Conservation (phyloP, 768 basidiomycete genomes). For the Rhizopogon roseolus region DNA sequence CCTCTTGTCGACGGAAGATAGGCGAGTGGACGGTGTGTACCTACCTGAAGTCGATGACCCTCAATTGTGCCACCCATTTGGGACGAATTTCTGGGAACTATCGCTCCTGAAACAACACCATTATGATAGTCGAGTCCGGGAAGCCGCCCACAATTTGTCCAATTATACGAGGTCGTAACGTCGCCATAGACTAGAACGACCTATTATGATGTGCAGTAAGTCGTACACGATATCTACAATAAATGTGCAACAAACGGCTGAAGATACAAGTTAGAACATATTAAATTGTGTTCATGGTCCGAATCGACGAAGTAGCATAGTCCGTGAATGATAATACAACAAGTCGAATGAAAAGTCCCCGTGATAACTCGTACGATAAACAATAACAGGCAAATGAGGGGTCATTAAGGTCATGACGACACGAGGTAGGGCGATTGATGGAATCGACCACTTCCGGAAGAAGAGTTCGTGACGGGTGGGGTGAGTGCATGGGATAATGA, state of each 20-base stretch:
- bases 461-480: slow-evolving; percentile 27
- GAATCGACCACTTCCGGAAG: slow-evolving; percentile 15
- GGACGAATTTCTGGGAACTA: slow-evolving; percentile 85
- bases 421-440: slow-evolving; percentile 27
- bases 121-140: slow-evolving; percentile 63
- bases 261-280: slow-evolving; percentile 21
- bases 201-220: slow-evolving; percentile 21
- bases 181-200: slow-evolving; percentile 12
- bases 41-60: slow-evolving; percentile 86
- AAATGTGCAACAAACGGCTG: slow-evolving; percentile 13
- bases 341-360: neutral
- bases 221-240: slow-evolving; percentile 29
- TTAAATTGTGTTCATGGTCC: slow-evolving; percentile 11
- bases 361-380: slow-evolving; percentile 6
- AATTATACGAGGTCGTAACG: slow-evolving; percentile 35
- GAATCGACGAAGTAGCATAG: neutral
- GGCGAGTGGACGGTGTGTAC: slow-evolving; percentile 80
- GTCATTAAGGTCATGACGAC: slow-evolving; percentile 29
- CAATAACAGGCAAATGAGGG: slow-evolving; percentile 15
- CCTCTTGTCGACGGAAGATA: slow-evolving; percentile 83
- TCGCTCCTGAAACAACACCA: slow-evolving; percentile 55
- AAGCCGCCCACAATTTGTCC: slow-evolving; percentile 57
- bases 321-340: slow-evolving; percentile 4
- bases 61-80: slow-evolving; percentile 75
- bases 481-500: slow-evolving; percentile 40